These are phyloP conservation scores for Aquilaria agallochum DNA, from an alignment of 441 rosid genomes.

Conservation along the genomic window DNA sequence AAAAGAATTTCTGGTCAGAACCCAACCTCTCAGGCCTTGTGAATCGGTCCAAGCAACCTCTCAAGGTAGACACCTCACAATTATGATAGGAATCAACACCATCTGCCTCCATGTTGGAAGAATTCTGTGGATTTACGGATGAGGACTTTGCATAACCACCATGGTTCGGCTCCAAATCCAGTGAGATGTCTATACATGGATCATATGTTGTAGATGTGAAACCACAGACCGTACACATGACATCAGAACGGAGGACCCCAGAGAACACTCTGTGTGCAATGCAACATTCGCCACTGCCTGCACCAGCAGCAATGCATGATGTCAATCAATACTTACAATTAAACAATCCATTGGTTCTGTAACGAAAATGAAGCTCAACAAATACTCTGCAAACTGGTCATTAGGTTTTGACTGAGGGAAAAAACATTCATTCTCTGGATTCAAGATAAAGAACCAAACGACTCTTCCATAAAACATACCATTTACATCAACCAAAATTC, in stretches of 20 bases:
- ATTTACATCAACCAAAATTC: no score
- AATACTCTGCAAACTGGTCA: no score
- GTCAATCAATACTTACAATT: no score
- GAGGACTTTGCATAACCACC: conserved; percentile 29
- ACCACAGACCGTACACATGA: conserved; percentile 78
- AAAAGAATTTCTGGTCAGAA: conserved; percentile 74
- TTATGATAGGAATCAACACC: conserved; percentile 30
- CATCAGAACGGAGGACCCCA: conserved; percentile 74
- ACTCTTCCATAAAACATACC: no score
- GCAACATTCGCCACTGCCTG: conserved; percentile 74
- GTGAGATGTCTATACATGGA: conserved; percentile 69
- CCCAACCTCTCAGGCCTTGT: conserved; percentile 75
- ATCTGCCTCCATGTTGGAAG: conserved; percentile 45
- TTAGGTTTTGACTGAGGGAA: no score
- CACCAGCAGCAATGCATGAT: conserved; percentile 16
- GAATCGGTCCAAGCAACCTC: conserved; percentile 68
- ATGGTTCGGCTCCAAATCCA: conserved; percentile 58
- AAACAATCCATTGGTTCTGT: no score
- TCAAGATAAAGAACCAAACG: no score
- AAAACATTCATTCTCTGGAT: no score
- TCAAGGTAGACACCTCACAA: conserved; percentile 41
- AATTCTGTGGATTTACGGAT: conserved; percentile 30
- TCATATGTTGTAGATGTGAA: conserved; percentile 77
- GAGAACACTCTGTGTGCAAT: conserved; percentile 73
- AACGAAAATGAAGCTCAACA: background rate